Base-by-base conservation (phyloP, 305 asterid genomes). In the Plantago coronopus region DNA sequence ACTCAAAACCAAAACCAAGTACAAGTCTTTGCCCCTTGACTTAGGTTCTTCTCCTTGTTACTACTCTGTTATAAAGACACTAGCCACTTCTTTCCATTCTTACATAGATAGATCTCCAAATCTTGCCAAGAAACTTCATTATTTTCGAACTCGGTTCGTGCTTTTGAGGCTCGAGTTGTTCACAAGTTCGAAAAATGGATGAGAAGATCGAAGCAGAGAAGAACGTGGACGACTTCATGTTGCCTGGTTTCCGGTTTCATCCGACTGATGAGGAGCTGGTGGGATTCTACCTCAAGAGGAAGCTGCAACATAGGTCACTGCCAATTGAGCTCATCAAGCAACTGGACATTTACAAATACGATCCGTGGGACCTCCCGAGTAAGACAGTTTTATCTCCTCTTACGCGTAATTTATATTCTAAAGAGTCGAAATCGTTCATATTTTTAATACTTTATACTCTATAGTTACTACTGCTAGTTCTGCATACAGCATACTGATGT, bases 321-420 rank as follows among this genome's bases (percentile, higher is more conserved):
- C 79, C 91, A 0, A 80, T 83, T 53, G 96, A 88, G 61, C 81
- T 88, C 20, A 88, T 88, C 51, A 88, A 83, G 79, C 91, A 85
- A 80, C 82, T 85, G 4, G 86, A 88, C 18, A 85, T 88, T 12
- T 88, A 88, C 90, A 88, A 88, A 64, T 83, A 75, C 14, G 96
- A 88, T 76, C 96, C 96, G 25, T 85, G 95, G 91, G 96, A 88
- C 49, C 95, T 88, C 69, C 95, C 96, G 70, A 81, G 96, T 88
- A 83, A 79, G 88, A 27, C 17, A 16, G n/a, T 59, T 43, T 14
- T 3, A 23, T 70, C 62, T 16, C 18, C 29, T 17, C 10, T 54
- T 9, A 14, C 13, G 22, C 25, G 17, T 54, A 18, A 27, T n/a
- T n/a, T n/a, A n/a, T 57, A 25, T 54, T 21, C 43, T 42, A 48